Percentiles rank a stretch among this genome's conserved stretches.
Evolutionary conservation across 148 eudicot genomes (phyloP).

Genomic region (Nepenthes gracilis): DNA sequence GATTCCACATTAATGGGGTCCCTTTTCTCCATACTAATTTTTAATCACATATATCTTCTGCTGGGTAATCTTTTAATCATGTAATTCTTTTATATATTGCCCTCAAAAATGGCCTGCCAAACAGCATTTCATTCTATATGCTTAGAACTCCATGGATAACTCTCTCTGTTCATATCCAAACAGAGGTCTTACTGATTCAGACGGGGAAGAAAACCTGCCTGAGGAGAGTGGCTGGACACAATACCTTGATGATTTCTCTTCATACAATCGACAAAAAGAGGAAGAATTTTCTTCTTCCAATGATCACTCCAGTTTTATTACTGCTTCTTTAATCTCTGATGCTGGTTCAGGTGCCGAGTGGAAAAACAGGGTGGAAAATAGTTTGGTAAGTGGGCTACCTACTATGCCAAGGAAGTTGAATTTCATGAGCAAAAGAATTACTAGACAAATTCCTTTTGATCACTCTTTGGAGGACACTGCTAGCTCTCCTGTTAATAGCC

Average conservation of each 20-base stretch:
- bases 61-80: too few species aligned
- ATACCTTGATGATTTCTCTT: slow-evolving; percentile 43
- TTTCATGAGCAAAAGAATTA: slow-evolving; percentile 23
- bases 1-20: too few species aligned
- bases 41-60: too few species aligned
- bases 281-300: background rate
- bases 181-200: slow-evolving; percentile 1
- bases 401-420: slow-evolving; percentile 20
- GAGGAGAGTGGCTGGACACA: slow-evolving; percentile 76
- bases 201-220: background rate
- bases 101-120: too few species aligned
- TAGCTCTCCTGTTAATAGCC: slow-evolving; percentile 77
- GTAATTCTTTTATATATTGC: too few species aligned
- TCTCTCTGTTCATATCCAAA: slow-evolving; percentile 16
- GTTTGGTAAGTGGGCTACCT: background rate
- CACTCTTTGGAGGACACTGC: slow-evolving; percentile 84
- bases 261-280: background rate
- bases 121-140: too few species aligned
- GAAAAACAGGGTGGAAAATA: slow-evolving; percentile 11
- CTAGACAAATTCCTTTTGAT: slow-evolving; percentile 26
- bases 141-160: slow-evolving; percentile 12
- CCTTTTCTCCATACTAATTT: too few species aligned
- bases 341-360: slow-evolving; percentile 46
- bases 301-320: background rate
- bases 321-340: slow-evolving; percentile 48